Percentiles rank a stretch among this genome's conserved stretches.
phyloP scores from a whole-genome alignment of 106 monocot species.

The Dendrobium chrysotoxum region DNA sequence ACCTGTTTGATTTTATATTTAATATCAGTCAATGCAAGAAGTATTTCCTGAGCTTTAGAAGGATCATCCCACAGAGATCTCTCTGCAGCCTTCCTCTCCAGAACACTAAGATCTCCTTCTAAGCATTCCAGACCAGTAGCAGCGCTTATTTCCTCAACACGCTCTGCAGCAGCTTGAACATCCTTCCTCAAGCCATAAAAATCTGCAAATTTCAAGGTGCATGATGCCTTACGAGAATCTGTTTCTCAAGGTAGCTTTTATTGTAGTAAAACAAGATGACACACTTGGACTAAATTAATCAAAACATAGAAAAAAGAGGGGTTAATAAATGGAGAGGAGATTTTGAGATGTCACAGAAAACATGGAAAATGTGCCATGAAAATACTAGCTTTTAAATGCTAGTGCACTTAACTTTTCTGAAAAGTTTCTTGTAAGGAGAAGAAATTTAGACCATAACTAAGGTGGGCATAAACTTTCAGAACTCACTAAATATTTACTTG shows the following conservation, averaged over 20 bases:
- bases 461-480: too few relatives aligned
- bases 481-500: too few relatives aligned
- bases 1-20: constrained; percentile 89
- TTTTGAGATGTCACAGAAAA: neutral
- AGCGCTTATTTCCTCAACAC: constrained; percentile 69
- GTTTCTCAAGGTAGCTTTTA: neutral
- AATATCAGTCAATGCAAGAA: constrained; percentile 75
- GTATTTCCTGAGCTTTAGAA: constrained; percentile 66
- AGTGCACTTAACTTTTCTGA: neutral
- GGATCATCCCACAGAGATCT: constrained; percentile 94
- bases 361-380: neutral
- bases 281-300: neutral
- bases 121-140: constrained; percentile 72
- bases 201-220: constrained; percentile 35
- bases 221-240: neutral
- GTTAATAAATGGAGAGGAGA: neutral
- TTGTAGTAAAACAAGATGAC: neutral
- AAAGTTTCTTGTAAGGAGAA: too few relatives aligned
- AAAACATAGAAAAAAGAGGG: neutral
- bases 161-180: constrained; percentile 54
- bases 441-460: too few relatives aligned
- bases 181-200: constrained; percentile 91
- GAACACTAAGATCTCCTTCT: constrained; percentile 50
- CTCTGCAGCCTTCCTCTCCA: constrained; percentile 85
- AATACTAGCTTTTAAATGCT: neutral